phyloP scores from a whole-genome alignment of 2,329 filamentous ascomycete species.

The Waltergamsia citrina region DNA sequence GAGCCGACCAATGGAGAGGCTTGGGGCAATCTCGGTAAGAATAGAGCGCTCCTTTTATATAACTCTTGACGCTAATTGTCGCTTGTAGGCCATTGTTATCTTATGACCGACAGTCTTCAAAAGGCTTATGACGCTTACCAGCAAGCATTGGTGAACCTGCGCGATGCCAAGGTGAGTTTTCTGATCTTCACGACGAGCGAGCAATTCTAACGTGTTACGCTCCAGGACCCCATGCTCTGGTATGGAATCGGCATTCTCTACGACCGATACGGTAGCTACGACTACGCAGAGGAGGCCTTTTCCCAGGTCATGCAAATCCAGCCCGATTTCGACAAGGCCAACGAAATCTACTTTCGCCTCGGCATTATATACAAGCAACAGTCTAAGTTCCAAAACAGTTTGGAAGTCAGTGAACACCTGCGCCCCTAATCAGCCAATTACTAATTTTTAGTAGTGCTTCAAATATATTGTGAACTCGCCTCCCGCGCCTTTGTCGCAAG shows the following conservation, averaged over 20 bases:
- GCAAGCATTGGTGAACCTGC: conserved; percentile 84
- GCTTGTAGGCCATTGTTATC: conserved; percentile 76
- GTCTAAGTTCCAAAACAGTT: conserved; percentile 82
- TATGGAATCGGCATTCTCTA: conserved; percentile 98
- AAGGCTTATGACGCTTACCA: conserved; percentile 97
- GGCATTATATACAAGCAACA: conserved; percentile 99
- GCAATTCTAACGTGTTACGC: conserved; percentile 7
- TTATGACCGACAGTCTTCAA: conserved; percentile 98
- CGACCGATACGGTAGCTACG: conserved; percentile 88
- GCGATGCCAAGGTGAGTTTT: conserved; percentile 75
- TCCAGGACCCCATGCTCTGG: conserved; percentile 89
- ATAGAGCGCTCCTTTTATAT: conserved; percentile 5
- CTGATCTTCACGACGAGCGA: not conserved
- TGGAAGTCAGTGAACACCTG: conserved; percentile 56
- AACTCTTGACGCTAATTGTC: not conserved
- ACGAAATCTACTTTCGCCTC: conserved; percentile 96
- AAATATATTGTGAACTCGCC: conserved; percentile 95
- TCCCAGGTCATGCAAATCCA: conserved; percentile 99
- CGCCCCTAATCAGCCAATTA: not conserved
- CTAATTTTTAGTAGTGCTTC: conserved; percentile 60
- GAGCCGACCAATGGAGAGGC: conserved; percentile 87
- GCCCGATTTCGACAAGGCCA: conserved; percentile 94
- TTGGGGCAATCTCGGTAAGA: conserved; percentile 84
- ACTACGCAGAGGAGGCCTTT: conserved; percentile 96
- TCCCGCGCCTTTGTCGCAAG: conserved; percentile 84